Evolutionary conservation across 2,329 filamentous ascomycete genomes (phyloP), one percentile per base, ranked within the genome.

Genomic region (Xylariaceae sp.): DNA sequence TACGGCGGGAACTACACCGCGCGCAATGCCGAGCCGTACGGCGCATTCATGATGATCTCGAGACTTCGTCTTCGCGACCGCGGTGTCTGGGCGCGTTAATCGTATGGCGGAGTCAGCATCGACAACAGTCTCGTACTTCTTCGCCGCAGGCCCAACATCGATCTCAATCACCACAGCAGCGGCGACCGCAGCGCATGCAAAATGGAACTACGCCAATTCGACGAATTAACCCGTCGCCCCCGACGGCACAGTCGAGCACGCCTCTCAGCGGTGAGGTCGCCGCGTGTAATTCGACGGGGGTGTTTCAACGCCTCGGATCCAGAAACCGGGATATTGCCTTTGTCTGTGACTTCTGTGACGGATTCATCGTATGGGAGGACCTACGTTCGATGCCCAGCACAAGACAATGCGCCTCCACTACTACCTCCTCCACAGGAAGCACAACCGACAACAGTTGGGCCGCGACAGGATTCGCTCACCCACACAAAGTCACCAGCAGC

Each of bases 261-360:
- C 29, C 45, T 49, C 53, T 47, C 31, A 54, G 40, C 7, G 40
- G 63, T 19, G 79, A 80, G 65, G 70, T 82, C 4, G 70, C 71
- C 32, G 69, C 72, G 29, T 83, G 80, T 68, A 79, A 79, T 60
- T 65, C 67, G 3, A 72, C 80, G 2, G 81, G 81, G n/a, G 71
- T 73, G 31, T 83, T 83, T 57, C 76, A 81, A 67, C 74, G 79
- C 11, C 76, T 83, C 50, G 78, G 75, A 42, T 76, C 81, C 34
- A 53, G 49, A 3, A 57, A 59, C n/a, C 65, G 68, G 40, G 80
- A 83, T 56, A 73, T 82, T 47, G 80, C 76, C 6, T 84, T 83
- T 62, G 72, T 81, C 6, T 84, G 81, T 70, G 80, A 84, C 68
- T 84, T 78, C 64, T 84, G 81, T 69, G 80, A 83, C 64, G 81